phyloP scores from a whole-genome alignment of 2,329 filamentous ascomycete species.

The Parastagonospora nodorum region DNA sequence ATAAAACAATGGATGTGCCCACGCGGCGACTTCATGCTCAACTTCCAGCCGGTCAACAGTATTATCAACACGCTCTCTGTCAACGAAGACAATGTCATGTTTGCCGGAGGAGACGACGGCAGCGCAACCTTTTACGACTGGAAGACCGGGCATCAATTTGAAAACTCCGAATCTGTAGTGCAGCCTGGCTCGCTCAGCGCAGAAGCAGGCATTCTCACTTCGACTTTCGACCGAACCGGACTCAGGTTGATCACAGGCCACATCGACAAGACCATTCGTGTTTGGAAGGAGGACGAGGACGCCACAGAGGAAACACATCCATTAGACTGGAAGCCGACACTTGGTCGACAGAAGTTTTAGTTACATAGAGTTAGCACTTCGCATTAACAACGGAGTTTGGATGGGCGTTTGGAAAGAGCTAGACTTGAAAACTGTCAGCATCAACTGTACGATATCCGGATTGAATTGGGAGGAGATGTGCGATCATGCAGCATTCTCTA shows the following conservation, averaged over 20 bases:
- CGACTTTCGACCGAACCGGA: constrained; percentile 88
- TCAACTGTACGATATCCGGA: not conserved
- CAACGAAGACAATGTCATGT: constrained; percentile 93
- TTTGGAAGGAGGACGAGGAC: constrained; percentile 92
- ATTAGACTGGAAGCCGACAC: constrained; percentile 84
- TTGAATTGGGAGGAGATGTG: not conserved
- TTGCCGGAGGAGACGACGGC: constrained; percentile 94
- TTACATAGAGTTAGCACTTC: not conserved
- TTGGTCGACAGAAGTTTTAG: constrained; percentile 73
- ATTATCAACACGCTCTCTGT: constrained; percentile 94
- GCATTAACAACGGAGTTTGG: constrained; percentile 3
- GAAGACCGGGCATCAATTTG: constrained; percentile 94
- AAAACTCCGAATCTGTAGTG: constrained; percentile 85
- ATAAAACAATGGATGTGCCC: constrained; percentile 99
- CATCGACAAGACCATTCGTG: constrained; percentile 89
- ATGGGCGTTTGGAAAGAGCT: not conserved
- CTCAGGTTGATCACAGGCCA: constrained; percentile 90
- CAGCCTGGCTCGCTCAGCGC: constrained; percentile 94
- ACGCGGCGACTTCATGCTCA: constrained; percentile 98
- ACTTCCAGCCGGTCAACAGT: constrained; percentile 94
- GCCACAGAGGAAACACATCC: constrained; percentile 92
- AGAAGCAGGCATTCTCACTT: constrained; percentile 92
- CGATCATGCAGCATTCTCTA: too few relatives aligned
- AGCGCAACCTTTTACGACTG: constrained; percentile 99
- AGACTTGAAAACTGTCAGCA: too few relatives aligned